Base-by-base conservation (phyloP, 1,284 basidiomycete genomes). In the Ceratobasidium sp. region DNA sequence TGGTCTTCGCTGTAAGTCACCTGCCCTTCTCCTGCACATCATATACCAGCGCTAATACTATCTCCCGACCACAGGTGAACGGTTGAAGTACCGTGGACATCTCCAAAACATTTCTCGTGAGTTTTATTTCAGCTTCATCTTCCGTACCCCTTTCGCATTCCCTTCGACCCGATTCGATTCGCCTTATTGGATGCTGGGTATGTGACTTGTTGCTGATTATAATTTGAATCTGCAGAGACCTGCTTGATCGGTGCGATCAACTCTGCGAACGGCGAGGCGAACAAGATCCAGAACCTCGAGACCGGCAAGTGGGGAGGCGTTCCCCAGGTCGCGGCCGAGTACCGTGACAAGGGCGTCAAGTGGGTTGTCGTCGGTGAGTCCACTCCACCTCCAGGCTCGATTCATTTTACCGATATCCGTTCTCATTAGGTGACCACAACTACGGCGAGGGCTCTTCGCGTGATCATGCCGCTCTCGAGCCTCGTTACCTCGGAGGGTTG, bases 81-180 rank as follows among this genome's bases (percentile, higher is more conserved):
- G 97, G 97, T 88, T 98, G 84, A 98, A 98, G 85, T 98, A 96
- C 88, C 94, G 97, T 87, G 97, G 97, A 77, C 97, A 98, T 84
- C 90, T 99, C 79, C 89, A 98, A 83, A 98, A 99, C 89, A 99
- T 98, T 82, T 98, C 95, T 43, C 94, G 90, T 91, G 76, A 74
- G 87, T 85, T 38, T 38, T 4, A 11, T 5, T 38, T 38, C 35
- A 54, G 52, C 18, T 14, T 57, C 21, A 9, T n/a, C 35, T 11
- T 11, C 11, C 35, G 6, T 38, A 11, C 11, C 11, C 35, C 11
- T 38, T 38, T 38, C 11, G 11, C 11, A 38, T 38, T 11, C 35
- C 35, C 11, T 11, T 38, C 35, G 4, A 38, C 35, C 11, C 35
- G 11, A 38, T 11, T 38, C n/a, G n/a, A n/a, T n/a, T n/a, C n/a